Conservation (phyloP, 768 basidiomycete genomes). For the Tylopilus balloui region DNA sequence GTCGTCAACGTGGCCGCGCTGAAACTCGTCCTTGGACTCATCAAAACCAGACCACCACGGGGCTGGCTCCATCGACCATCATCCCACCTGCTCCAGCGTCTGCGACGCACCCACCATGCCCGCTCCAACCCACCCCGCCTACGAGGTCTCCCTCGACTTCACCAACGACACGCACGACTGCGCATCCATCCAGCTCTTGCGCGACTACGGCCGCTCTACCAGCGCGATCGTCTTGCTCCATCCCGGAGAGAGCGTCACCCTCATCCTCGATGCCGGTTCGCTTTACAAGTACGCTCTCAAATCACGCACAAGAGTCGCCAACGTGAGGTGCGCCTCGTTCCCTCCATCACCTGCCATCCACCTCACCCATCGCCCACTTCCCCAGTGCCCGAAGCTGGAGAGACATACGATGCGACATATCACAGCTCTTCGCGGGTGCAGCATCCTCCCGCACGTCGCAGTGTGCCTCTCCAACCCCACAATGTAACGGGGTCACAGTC, state of each 20-base stretch:
- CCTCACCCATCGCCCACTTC: background rate
- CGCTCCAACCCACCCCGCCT: constrained; percentile 46
- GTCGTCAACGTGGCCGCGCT: constrained; percentile 26
- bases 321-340: constrained; percentile 53
- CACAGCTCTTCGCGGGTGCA: constrained; percentile 50
- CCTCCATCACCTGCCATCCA: background rate
- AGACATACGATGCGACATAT: constrained; percentile 56
- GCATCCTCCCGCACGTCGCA: constrained; percentile 29
- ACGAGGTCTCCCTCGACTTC: constrained; percentile 66
- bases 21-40: constrained; percentile 29
- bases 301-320: constrained; percentile 57
- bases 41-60: constrained; percentile 32
- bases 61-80: too few species aligned
- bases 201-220: constrained; percentile 56
- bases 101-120: constrained; percentile 51
- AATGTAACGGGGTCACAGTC: constrained; percentile 53
- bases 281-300: constrained; percentile 69
- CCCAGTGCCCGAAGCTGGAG: constrained; percentile 62
- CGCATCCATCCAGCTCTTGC: constrained; percentile 59
- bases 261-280: constrained; percentile 65
- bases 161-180: constrained; percentile 65
- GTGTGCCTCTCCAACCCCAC: constrained; percentile 33
- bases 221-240: constrained; percentile 53
- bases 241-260: constrained; percentile 59
- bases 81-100: constrained; percentile 26